A percentile compares a stretch with the other conserved stretches of the same genome.
phyloP scores from a whole-genome alignment of 106 monocot species.

The Dioscorea zingiberensis region DNA sequence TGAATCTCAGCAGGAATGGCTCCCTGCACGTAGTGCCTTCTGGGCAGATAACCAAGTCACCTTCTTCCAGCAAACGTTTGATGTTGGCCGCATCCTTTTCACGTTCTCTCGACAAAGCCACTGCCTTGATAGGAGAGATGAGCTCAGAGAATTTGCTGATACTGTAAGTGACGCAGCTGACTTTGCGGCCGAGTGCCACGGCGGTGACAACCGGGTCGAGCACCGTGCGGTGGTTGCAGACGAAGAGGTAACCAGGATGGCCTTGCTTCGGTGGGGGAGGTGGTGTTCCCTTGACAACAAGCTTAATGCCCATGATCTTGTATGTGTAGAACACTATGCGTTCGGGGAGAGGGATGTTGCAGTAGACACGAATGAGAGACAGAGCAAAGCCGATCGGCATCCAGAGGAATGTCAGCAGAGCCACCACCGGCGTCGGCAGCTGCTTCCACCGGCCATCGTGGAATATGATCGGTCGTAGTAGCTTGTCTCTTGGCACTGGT shows the following conservation, averaged over 20 bases:
- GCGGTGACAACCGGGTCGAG: conserved; percentile 39
- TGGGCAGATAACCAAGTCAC: conserved; percentile 8
- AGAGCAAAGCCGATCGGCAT: conserved; percentile 26
- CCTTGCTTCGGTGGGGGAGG: conserved; percentile 28
- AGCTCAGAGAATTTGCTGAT: conserved; percentile 32
- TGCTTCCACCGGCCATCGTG: conserved; percentile 37
- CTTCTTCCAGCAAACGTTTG: conserved; percentile 8
- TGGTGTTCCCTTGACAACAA: conserved; percentile 26
- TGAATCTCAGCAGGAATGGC: conserved; percentile 10
- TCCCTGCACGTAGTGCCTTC: conserved; percentile 13
- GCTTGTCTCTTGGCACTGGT: conserved; percentile 19
- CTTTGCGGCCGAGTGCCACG: conserved; percentile 33
- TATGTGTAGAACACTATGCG: conserved; percentile 24
- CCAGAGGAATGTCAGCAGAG: conserved; percentile 38
- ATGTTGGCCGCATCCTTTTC: conserved; percentile 11
- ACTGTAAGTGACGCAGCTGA: conserved; percentile 52
- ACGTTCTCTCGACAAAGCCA: conserved; percentile 6
- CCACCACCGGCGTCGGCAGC: conserved; percentile 26
- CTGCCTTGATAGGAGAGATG: conserved; percentile 12
- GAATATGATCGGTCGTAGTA: conserved; percentile 25
- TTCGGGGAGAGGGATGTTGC: conserved; percentile 35
- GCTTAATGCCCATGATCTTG: conserved; percentile 42
- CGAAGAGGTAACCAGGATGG: conserved; percentile 33
- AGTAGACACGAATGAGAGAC: conserved; percentile 23
- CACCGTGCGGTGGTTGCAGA: conserved; percentile 48